Evolutionary conservation across 176 grass and related monocot species (phyloP).

Genomic region (Ampelocalamus luodianensis): DNA sequence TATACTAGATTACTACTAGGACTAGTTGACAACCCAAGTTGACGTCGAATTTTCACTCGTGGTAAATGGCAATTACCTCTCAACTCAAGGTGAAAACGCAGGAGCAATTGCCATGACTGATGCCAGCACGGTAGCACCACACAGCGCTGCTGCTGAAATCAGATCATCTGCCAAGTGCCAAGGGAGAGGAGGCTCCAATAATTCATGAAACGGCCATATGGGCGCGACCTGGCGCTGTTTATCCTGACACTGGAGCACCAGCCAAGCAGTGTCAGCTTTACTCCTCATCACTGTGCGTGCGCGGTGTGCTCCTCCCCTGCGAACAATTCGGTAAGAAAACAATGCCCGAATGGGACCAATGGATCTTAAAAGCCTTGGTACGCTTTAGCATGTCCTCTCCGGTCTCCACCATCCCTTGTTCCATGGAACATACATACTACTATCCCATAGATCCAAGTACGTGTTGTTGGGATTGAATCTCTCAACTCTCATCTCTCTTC

Average conservation of each 20-base stretch:
- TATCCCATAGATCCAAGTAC: background rate
- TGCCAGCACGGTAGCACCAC: background rate
- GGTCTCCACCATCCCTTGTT: slow-evolving; percentile 18
- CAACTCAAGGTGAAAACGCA: background rate
- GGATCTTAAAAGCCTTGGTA: slow-evolving; percentile 19
- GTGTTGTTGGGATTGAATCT: no score
- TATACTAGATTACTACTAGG: background rate
- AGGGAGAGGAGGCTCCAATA: slow-evolving; percentile 40
- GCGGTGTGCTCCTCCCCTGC: slow-evolving; percentile 8
- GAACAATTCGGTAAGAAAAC: slow-evolving; percentile 25
- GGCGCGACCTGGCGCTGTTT: slow-evolving; percentile 30
- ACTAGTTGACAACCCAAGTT: background rate
- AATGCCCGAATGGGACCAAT: slow-evolving; percentile 5
- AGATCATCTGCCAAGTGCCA: slow-evolving; percentile 22
- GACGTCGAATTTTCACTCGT: background rate
- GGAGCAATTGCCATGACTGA: background rate
- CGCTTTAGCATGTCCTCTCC: slow-evolving; percentile 30
- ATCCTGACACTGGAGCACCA: slow-evolving; percentile 47
- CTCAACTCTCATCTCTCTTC: no score
- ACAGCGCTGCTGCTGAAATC: background rate
- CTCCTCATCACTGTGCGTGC: slow-evolving; percentile 33
- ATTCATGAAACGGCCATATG: slow-evolving; percentile 64
- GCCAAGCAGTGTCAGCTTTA: slow-evolving; percentile 53
- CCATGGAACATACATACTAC: background rate
- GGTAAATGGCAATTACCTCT: background rate